Evolutionary conservation across 2,329 filamentous ascomycete genomes (phyloP), one percentile per base, ranked within the genome.

Genomic region (Hymenoscyphus occultus): DNA sequence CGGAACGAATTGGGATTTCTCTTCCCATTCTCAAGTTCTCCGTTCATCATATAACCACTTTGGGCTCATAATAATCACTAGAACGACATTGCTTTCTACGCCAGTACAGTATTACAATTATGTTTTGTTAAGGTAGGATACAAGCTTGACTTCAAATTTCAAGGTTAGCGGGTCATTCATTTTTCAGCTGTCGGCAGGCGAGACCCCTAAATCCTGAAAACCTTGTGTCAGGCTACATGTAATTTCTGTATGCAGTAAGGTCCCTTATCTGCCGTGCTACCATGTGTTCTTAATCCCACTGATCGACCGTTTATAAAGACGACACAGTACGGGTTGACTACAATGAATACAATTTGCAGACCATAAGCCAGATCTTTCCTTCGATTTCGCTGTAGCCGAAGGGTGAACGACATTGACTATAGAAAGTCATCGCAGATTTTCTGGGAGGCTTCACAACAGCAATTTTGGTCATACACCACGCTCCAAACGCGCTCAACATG

Each of bases 401-500:
- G 16, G 19, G 19, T 9, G 28, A 4, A 35, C 28, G 54, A 35
- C 54, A 28, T 22, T 28, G 28, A 13, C 16, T 32, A 57, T 57
- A 32, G 10, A 57, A 12, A 32, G 45, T 51, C 45, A n/a, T 51
- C 19, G 35, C 35, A 22, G 14, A 7, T 51, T 19, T 57, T 13
- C 32, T 39, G 54, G 2, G 31, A n/a, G 22, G 39, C 35, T n/a
- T 35, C 28, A 48, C 39, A 39, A 39, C 35, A 31, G 19, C 28
- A 35, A 39, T 16, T 39, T 42, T 19, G 39, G 58, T 12, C 19
- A 60, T 28, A 60, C 35, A 10, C 51, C 13, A 57, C 54, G 16
- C 32, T 35, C 40, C 16, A 62, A 19, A 31, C 35, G 28, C 40
- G 22, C 39, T 16, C 39, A 68, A 22, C 16, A 71, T 71, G 67